Base-by-base conservation (phyloP, 371 early-diverging fungal genomes). In the Dinochytrium kinnereticum region DNA sequence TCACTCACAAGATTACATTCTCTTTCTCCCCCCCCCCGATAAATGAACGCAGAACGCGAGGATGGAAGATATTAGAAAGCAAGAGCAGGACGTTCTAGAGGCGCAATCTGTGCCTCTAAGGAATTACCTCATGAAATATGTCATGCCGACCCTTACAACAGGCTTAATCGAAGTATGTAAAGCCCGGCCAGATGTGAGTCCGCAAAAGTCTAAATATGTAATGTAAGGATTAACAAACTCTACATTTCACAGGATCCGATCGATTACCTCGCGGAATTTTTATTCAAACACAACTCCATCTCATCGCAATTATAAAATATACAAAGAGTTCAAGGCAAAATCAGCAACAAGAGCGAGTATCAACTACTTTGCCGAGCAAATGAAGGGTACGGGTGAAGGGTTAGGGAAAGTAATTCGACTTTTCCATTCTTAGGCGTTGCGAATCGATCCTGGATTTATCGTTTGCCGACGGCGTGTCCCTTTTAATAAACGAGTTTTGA, bases 1-100 rank as follows among this genome's bases (percentile, higher is more conserved):
- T 34, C 61, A 38, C 51, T 2, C 17, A 34, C 28, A n/a, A 36
- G 5, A 40, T 24, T 55, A 44, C n/a, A n/a, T n/a, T n/a, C n/a
- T n/a, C n/a, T n/a, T n/a, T n/a, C n/a, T n/a, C n/a, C n/a, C n/a
- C n/a, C n/a, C n/a, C n/a, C n/a, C n/a, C n/a, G n/a, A n/a, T n/a
- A 44, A 44, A 44, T 13, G 21, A 44, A 7, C 17, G 3, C 51
- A 86, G 87, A 82, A 85, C 59, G 53, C 72, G 31, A 68, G 81
- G 2, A 72, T 86, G 40, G 87, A 86, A 68, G 86, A 86, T 68
- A 84, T 86, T 33, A 71, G 82, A 19, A 83, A 81, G 67, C 88
- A 88, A 69, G 88, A 88, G 64, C 81, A 84, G 67, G 86, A 88
- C 44, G 87, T 88, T 1, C 73, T 88, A 17, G 86, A 88, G 69